Conservation (phyloP, 768 basidiomycete species). For the Termitomyces sp. region DNA sequence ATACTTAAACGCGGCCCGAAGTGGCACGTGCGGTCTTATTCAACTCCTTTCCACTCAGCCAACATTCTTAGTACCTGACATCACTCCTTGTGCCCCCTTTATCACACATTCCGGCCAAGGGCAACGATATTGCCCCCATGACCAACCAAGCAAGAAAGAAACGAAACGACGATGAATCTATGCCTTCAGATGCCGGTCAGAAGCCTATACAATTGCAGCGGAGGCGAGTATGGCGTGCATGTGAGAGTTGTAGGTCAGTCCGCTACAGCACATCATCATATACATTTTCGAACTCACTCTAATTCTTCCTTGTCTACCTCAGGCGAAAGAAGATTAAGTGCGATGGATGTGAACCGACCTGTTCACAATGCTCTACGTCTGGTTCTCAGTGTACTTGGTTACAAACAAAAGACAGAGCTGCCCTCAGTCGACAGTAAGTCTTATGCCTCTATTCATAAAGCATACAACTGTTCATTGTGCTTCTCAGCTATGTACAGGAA, state of each 20-base stretch:
- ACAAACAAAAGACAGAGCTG: constrained; percentile 88
- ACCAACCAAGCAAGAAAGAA: constrained; percentile 72
- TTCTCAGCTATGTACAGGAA: constrained; percentile 79
- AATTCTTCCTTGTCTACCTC: constrained; percentile 11
- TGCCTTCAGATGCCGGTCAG: constrained; percentile 47
- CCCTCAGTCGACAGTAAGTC: constrained; percentile 82
- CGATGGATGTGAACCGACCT: constrained; percentile 82
- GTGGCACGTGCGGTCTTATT: constrained; percentile 15
- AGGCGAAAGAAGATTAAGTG: constrained; percentile 94
- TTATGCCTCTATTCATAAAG: background rate
- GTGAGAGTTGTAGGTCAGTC: constrained; percentile 80
- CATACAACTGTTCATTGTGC: constrained; percentile 1
- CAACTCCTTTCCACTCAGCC: background rate
- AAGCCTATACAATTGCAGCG: constrained; percentile 79
- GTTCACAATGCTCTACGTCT: constrained; percentile 72
- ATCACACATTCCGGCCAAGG: constrained; percentile 35
- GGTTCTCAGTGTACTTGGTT: constrained; percentile 83
- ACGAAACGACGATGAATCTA: constrained; percentile 55
- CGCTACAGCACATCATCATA: constrained; percentile 15
- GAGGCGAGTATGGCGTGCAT: constrained; percentile 81
- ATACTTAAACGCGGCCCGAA: constrained; percentile 11
- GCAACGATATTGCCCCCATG: constrained; percentile 42
- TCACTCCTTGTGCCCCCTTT: constrained; percentile 9
- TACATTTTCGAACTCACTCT: constrained; percentile 4
- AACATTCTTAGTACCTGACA: constrained; percentile 9